Evolutionary conservation across 2,329 filamentous ascomycete genomes (phyloP).

Genomic region (Xylaria sp.): DNA sequence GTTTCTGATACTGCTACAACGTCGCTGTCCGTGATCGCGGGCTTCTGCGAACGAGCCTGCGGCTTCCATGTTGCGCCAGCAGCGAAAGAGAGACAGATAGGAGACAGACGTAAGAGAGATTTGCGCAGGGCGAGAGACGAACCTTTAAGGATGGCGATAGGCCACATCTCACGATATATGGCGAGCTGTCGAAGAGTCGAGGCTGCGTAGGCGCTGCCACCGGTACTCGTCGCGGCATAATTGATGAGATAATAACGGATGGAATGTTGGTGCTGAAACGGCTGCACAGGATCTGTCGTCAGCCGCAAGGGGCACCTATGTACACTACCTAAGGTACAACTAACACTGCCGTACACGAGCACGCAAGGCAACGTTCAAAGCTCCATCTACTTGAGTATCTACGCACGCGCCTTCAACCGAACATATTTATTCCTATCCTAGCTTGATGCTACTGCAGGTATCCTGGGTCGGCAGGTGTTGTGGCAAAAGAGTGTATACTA

Average conservation of each 20-base stretch:
- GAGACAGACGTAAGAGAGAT: background rate
- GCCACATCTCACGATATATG: constrained; percentile 4
- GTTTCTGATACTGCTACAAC: background rate
- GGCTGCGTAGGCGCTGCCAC: background rate
- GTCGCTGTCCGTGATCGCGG: constrained; percentile 1
- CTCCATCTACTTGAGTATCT: background rate
- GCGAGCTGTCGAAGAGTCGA: constrained; percentile 7
- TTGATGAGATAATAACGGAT: constrained; percentile 27
- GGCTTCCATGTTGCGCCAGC: constrained; percentile 1
- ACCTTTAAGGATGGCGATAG: background rate
- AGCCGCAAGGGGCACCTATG: constrained; percentile 37
- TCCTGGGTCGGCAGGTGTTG: constrained; percentile 1
- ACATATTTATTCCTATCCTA: constrained; percentile 9
- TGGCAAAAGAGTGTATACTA: background rate
- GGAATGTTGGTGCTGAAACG: constrained; percentile 30
- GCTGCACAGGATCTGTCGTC: constrained; percentile 33
- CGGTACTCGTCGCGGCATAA: background rate
- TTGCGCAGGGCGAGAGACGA: background rate
- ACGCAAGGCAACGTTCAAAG: constrained; percentile 14
- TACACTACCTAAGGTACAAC: no score
- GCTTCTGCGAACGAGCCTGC: background rate
- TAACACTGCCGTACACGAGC: background rate
- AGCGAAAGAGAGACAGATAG: background rate
- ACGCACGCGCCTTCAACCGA: background rate
- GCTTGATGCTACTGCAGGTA: constrained; percentile 6